phyloP scores from a whole-genome alignment of 306 rosid genomes.

The Oemleria cerasiformis region DNA sequence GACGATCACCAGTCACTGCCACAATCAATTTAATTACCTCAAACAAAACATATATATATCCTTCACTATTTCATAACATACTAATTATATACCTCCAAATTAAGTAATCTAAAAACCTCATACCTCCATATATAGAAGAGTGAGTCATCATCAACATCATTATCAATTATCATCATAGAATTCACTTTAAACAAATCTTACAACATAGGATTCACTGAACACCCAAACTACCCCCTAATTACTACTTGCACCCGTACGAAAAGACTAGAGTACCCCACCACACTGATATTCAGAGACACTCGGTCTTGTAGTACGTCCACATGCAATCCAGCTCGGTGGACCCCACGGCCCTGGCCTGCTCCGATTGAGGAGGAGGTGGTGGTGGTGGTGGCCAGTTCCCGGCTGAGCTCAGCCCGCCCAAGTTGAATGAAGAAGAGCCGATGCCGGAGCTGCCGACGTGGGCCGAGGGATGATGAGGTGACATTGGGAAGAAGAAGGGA shows the following conservation, averaged over 20 bases:
- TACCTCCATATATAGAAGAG: no score
- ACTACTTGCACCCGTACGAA: neutral
- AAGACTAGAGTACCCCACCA: neutral
- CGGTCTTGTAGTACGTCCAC: slow-evolving; percentile 60
- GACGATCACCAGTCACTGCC: neutral
- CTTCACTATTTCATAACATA: neutral
- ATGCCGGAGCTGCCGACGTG: neutral
- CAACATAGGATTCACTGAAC: neutral
- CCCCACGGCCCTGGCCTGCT: slow-evolving; percentile 38
- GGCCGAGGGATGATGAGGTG: neutral
- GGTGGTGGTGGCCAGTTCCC: slow-evolving; percentile 36
- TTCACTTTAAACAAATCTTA: no score
- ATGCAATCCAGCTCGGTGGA: slow-evolving; percentile 71
- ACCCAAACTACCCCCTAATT: neutral
- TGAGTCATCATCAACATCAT: no score
- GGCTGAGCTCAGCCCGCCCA: slow-evolving; percentile 19
- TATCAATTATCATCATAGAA: neutral
- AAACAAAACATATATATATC: neutral
- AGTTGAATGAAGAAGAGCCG: slow-evolving; percentile 15
- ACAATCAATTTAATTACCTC: neutral
- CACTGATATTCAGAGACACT: neutral
- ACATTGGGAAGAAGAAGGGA: slow-evolving; percentile 47
- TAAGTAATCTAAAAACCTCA: no score
- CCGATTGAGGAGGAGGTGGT: slow-evolving; percentile 11
- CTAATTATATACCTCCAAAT: neutral